Evolutionary conservation across 768 basidiomycete species (phyloP).

Genomic region (Xerocomellus dryophilus): DNA sequence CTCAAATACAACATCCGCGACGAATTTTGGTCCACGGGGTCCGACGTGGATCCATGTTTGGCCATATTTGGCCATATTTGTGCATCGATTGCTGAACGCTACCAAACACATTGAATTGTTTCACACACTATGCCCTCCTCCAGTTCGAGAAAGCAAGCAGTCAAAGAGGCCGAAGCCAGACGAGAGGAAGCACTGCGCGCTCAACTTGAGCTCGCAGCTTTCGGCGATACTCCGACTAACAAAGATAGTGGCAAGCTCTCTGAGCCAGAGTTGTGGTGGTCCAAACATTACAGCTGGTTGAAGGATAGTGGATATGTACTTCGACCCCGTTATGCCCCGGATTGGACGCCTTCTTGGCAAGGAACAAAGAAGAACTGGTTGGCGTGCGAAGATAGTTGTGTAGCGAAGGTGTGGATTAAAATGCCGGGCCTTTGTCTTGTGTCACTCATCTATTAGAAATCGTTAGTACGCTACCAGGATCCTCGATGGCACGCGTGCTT

Average conservation of each 20-base stretch:
- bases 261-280: conserved; percentile 10
- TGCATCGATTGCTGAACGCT: too few relatives aligned
- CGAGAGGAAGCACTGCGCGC: too few relatives aligned
- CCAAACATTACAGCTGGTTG: conserved; percentile 11
- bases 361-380: neutral
- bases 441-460: conserved; percentile 18
- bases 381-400: conserved; percentile 3
- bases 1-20: conserved; percentile 6
- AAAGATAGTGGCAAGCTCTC: neutral
- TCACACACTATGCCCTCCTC: too few relatives aligned
- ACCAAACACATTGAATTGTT: too few relatives aligned
- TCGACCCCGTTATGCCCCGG: conserved; percentile 20
- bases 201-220: too few relatives aligned
- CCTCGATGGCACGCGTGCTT: conserved; percentile 30
- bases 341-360: conserved; percentile 23
- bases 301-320: conserved; percentile 16
- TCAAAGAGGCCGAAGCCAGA: too few relatives aligned
- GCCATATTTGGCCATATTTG: neutral
- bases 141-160: too few relatives aligned
- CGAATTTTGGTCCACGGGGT: neutral
- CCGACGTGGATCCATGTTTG: conserved; percentile 6
- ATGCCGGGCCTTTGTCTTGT: too few relatives aligned
- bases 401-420: neutral
- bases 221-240: too few relatives aligned
- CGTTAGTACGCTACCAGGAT: conserved; percentile 7